Conservation (phyloP, 768 basidiomycete species). For the Pleurotus citrinopileatus region DNA sequence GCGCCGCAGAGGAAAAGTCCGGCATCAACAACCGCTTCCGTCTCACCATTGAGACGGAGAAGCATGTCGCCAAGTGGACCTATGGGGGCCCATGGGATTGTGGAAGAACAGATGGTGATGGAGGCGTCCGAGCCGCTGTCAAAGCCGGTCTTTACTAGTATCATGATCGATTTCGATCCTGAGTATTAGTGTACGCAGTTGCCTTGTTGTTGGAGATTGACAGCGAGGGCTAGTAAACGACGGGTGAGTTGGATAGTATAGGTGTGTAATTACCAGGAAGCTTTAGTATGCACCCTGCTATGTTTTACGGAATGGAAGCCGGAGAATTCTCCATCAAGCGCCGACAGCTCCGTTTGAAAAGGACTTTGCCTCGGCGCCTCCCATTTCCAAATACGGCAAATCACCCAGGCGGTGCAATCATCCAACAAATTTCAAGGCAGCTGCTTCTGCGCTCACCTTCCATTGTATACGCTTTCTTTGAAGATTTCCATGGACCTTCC, state of each 20-base stretch:
- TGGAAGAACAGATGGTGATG: background rate
- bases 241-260: no score
- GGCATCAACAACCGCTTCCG: background rate
- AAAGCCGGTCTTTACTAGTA: no score
- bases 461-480: background rate
- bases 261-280: no score
- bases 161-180: no score
- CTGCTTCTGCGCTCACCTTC: no score
- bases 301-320: no score
- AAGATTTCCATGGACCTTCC: slow-evolving; percentile 9
- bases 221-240: no score
- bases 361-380: no score
- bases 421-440: background rate
- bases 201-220: no score
- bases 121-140: background rate
- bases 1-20: background rate
- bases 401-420: background rate
- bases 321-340: background rate
- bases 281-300: no score
- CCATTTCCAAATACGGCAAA: no score
- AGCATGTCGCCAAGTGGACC: background rate
- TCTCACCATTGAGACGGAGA: background rate
- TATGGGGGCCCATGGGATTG: slow-evolving; percentile 3
- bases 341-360: background rate
- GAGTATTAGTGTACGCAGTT: background rate